These are phyloP conservation scores for Hirsutella rhossiliensis DNA, from an alignment of 2,329 filamentous ascomycete species.

Conservation along the genomic window DNA sequence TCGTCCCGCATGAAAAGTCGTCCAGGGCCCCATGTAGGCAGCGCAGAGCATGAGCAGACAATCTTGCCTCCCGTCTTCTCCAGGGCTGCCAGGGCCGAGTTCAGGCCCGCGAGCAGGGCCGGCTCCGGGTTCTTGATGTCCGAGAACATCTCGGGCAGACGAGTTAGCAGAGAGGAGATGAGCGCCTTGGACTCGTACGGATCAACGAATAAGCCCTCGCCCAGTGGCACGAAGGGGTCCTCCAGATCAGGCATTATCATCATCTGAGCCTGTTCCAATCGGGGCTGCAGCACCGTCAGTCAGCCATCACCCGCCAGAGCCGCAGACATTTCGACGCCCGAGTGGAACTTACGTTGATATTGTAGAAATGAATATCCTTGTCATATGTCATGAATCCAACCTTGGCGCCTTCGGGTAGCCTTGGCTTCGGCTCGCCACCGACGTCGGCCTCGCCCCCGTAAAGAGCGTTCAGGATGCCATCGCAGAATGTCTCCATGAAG, in stretches of 20 bases:
- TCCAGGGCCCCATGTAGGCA: constrained; percentile 87
- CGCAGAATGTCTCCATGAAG: constrained; percentile 80
- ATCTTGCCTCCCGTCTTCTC: constrained; percentile 86
- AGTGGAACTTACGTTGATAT: constrained; percentile 57
- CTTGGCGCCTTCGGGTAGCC: constrained; percentile 67
- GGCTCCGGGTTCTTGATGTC: constrained; percentile 84
- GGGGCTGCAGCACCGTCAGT: constrained; percentile 36
- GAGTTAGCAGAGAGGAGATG: constrained; percentile 75
- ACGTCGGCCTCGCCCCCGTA: constrained; percentile 56
- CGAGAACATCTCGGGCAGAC: constrained; percentile 77
- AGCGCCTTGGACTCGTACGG: constrained; percentile 79
- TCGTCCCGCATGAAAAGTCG: constrained; percentile 79
- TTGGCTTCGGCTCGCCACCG: constrained; percentile 38
- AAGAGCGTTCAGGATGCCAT: constrained; percentile 73
- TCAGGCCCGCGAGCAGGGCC: constrained; percentile 71
- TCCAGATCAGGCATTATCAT: constrained; percentile 97
- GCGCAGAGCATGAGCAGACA: constrained; percentile 71
- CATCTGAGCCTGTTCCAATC: constrained; percentile 85
- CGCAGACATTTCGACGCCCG: not conserved
- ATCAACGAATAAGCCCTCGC: constrained; percentile 88
- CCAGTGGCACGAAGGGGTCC: constrained; percentile 88
- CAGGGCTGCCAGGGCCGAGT: constrained; percentile 72
- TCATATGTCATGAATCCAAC: constrained; percentile 95
- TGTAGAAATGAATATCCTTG: constrained; percentile 97
- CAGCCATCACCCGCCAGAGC: constrained; percentile 1